A percentile compares a stretch with the other conserved stretches of the same genome.
Evolutionary conservation across 805 yeast genomes (phyloP).

Genomic region (Metschnikowia koreensis): DNA sequence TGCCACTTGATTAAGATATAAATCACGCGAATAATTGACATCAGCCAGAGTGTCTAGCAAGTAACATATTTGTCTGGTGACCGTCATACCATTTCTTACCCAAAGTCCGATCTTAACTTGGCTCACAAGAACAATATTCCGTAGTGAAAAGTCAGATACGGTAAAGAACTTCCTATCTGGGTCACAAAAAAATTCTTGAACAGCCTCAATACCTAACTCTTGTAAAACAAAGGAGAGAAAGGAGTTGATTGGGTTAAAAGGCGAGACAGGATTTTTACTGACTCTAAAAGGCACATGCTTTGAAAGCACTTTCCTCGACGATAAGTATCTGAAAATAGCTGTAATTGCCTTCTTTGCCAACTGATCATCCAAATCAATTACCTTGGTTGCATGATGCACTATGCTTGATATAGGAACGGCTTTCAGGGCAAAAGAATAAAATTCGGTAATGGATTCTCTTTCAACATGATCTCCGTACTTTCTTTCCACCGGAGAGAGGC

Average conservation of each 20-base stretch:
- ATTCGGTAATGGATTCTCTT: slow-evolving; percentile 48
- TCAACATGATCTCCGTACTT: slow-evolving; percentile 70
- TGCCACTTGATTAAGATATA: slow-evolving; percentile 47
- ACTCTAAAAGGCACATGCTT: slow-evolving; percentile 40
- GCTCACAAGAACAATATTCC: slow-evolving; percentile 57
- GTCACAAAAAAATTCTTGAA: slow-evolving; percentile 13
- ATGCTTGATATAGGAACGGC: slow-evolving; percentile 45
- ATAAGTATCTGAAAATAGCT: slow-evolving; percentile 28
- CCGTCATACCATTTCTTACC: slow-evolving; percentile 69
- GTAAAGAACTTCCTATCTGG: slow-evolving; percentile 29
- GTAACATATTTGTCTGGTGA: slow-evolving; percentile 48
- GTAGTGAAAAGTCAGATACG: slow-evolving; percentile 56
- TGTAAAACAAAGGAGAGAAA: slow-evolving; percentile 48
- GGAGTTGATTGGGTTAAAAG: slow-evolving; percentile 59
- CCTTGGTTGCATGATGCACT: slow-evolving; percentile 33
- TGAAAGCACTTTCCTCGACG: slow-evolving; percentile 21
- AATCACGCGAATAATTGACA: slow-evolving; percentile 40
- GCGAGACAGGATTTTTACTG: slow-evolving; percentile 51
- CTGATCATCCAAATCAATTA: slow-evolving; percentile 12
- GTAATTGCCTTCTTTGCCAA: slow-evolving; percentile 34
- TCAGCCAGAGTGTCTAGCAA: slow-evolving; percentile 48
- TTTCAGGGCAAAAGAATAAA: slow-evolving; percentile 48
- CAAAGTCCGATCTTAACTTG: slow-evolving; percentile 67
- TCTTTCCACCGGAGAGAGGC: slow-evolving; percentile 53
- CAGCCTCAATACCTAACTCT: slow-evolving; percentile 27